Evolutionary conservation across 2,329 filamentous ascomycete species (phyloP), one percentile per base, ranked within the genome.

Genomic region (Fusarium clavum): DNA sequence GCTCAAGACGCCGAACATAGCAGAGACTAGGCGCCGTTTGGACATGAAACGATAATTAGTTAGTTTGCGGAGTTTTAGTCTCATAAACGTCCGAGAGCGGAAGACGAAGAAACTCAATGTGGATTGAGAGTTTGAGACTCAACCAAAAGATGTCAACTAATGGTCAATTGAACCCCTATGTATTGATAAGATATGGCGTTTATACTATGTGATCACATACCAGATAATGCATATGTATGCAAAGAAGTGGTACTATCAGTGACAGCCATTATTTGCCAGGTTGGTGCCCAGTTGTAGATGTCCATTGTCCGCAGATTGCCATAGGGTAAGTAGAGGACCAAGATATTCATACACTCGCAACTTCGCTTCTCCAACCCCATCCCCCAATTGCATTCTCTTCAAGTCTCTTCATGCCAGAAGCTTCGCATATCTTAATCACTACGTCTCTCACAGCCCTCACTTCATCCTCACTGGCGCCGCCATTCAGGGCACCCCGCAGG

Each of bases 361-460:
- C 70, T 46, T 75, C 73, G 63, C 57, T 72, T 32, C 73, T 73
- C 73, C 73, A 75, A 32, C 73, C 73, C 73, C 73, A 75, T 60
- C 73, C 70, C 30, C 73, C 73, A 27, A 62, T 53, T 11, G 62
- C 64, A 29, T 71, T 49, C 8, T 66, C 52, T 12, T 61, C 47
- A 2, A 75, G 61, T 20, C 46, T 72, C 34, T 49, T 65, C 73
- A 75, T 75, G 12, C 73, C 69, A 47, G 69, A 75, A 24, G 73
- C 73, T 40, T 75, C 73, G 13, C 73, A 75, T 45, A 75, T 75
- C 49, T 52, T 66, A 9, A 75, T 73, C 3, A 75, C 72, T 53
- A 75, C 30, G 8, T 68, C 66, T 30, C 73, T 72, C 4, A 75
- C 73, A 11, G 73, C 73, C 34, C 72, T 66, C n/a, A 75, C 73